Evolutionary conservation across 2,329 filamentous ascomycete genomes (phyloP).

Genomic region (Penicillium frequentans): DNA sequence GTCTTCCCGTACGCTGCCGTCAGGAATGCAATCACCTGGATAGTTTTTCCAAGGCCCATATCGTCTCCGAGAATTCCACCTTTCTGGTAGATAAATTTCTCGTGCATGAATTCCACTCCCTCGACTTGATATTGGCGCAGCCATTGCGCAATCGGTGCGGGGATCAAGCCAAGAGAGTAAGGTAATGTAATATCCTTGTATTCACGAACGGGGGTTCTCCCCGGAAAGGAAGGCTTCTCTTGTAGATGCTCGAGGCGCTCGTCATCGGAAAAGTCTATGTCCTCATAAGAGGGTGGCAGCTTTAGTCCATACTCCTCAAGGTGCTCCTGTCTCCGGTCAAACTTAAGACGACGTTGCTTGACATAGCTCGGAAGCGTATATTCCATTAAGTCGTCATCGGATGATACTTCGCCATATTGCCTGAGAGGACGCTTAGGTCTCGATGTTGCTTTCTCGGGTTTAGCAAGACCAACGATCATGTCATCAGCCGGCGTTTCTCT

Average conservation of each 20-base stretch:
- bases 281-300: slow-evolving; percentile 74
- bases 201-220: slow-evolving; percentile 61
- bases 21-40: slow-evolving; percentile 91
- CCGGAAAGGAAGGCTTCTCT: slow-evolving; percentile 70
- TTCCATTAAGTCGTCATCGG: slow-evolving; percentile 57
- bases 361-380: slow-evolving; percentile 71
- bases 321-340: slow-evolving; percentile 62
- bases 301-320: slow-evolving; percentile 69
- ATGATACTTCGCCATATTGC: slow-evolving; percentile 48
- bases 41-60: slow-evolving; percentile 96
- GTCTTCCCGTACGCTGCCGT: slow-evolving; percentile 93
- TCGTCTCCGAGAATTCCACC: slow-evolving; percentile 92
- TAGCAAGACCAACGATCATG: slow-evolving; percentile 38
- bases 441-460: slow-evolving; percentile 24
- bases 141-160: slow-evolving; percentile 86
- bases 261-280: slow-evolving; percentile 73
- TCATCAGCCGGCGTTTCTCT: slow-evolving; percentile 36
- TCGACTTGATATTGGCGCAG: slow-evolving; percentile 88
- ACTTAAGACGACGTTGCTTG: slow-evolving; percentile 63
- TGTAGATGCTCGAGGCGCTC: slow-evolving; percentile 61
- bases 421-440: slow-evolving; percentile 33
- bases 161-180: slow-evolving; percentile 77
- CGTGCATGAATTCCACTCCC: slow-evolving; percentile 81
- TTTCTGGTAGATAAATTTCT: slow-evolving; percentile 85
- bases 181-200: slow-evolving; percentile 75